Evolutionary conservation across 805 yeast species (phyloP).

Genomic region (Kurtzmaniella cleridarum): DNA sequence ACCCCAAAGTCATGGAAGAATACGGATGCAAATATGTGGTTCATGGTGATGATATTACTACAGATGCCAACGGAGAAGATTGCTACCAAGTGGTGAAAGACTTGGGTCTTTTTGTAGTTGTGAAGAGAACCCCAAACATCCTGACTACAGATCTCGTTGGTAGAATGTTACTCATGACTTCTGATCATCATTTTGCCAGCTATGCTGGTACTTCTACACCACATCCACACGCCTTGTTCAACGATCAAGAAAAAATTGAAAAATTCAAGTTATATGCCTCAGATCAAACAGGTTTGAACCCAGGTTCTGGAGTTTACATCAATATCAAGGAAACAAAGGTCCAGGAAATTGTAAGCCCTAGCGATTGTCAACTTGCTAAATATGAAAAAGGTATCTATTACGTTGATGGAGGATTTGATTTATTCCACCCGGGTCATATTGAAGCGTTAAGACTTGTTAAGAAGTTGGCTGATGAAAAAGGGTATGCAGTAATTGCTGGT

Average conservation of each 20-base stretch:
- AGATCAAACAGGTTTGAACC: conserved; percentile 51
- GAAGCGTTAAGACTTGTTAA: conserved; percentile 54
- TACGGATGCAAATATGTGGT: conserved; percentile 86
- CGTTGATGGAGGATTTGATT: conserved; percentile 83
- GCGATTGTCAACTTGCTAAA: conserved; percentile 9
- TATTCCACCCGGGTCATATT: conserved; percentile 92
- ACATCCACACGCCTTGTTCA: conserved; percentile 21
- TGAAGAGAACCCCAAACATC: conserved; percentile 88
- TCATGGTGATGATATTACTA: conserved; percentile 96
- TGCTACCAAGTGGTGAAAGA: conserved; percentile 83
- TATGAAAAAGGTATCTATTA: conserved; percentile 36
- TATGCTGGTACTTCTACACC: conserved; percentile 1
- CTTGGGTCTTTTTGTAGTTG: conserved; percentile 81
- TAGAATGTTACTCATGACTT: conserved; percentile 65
- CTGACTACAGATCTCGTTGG: conserved; percentile 94
- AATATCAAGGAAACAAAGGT: conserved; percentile 23
- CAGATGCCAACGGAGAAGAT: conserved; percentile 93
- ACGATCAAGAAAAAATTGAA: conserved; percentile 29
- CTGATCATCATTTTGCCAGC: conserved; percentile 47
- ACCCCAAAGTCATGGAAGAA: conserved; percentile 69
- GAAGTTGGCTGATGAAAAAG: conserved; percentile 25
- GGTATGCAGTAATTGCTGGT: conserved; percentile 59
- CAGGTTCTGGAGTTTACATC: conserved; percentile 55
- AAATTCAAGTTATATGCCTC: conserved; percentile 55
- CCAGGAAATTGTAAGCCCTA: conserved; percentile 30